Evolutionary conservation across 2,329 filamentous ascomycete genomes (phyloP).

Genomic region (Sordariomycetes sp.): DNA sequence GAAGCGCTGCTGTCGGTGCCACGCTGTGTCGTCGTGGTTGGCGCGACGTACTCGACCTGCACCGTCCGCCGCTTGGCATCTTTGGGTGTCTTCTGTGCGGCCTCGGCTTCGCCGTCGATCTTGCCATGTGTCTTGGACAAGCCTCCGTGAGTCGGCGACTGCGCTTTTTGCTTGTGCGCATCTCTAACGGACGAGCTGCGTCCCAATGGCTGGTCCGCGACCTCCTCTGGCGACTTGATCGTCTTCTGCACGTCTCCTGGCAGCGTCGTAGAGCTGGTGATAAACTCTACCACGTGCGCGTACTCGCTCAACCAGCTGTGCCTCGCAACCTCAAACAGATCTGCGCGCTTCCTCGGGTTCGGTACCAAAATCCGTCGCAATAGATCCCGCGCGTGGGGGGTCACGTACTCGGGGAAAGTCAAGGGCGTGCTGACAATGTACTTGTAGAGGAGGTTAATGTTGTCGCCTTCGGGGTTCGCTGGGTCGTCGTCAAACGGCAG

Average conservation of each 20-base stretch:
- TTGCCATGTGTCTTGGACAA: slow-evolving; percentile 66
- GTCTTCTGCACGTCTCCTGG: slow-evolving; percentile 77
- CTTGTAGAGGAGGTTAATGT: slow-evolving; percentile 98
- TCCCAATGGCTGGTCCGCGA: slow-evolving; percentile 47
- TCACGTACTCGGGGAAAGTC: slow-evolving; percentile 98
- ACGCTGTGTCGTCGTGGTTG: slow-evolving; percentile 74
- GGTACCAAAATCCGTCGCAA: slow-evolving; percentile 89
- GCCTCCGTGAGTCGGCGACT: slow-evolving; percentile 43
- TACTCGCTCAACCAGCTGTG: slow-evolving; percentile 98
- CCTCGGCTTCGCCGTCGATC: slow-evolving; percentile 56
- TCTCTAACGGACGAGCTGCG: slow-evolving; percentile 91
- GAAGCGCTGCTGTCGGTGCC: slow-evolving; percentile 30
- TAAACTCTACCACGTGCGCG: slow-evolving; percentile 91
- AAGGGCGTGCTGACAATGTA: slow-evolving; percentile 97
- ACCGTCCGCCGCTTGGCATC: slow-evolving; percentile 91
- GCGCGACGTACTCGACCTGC: slow-evolving; percentile 95
- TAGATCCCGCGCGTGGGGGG: slow-evolving; percentile 88
- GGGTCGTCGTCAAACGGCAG: slow-evolving; percentile 97
- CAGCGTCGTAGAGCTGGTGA: slow-evolving; percentile 89
- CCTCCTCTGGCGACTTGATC: slow-evolving; percentile 52
- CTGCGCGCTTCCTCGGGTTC: slow-evolving; percentile 87
- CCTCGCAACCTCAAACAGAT: slow-evolving; percentile 92
- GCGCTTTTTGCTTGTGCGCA: slow-evolving; percentile 58
- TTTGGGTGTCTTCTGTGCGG: slow-evolving; percentile 53
- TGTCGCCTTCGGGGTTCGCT: slow-evolving; percentile 95